Base-by-base conservation (phyloP, 2,329 filamentous ascomycete genomes). In the Tolypocladium tropicale region DNA sequence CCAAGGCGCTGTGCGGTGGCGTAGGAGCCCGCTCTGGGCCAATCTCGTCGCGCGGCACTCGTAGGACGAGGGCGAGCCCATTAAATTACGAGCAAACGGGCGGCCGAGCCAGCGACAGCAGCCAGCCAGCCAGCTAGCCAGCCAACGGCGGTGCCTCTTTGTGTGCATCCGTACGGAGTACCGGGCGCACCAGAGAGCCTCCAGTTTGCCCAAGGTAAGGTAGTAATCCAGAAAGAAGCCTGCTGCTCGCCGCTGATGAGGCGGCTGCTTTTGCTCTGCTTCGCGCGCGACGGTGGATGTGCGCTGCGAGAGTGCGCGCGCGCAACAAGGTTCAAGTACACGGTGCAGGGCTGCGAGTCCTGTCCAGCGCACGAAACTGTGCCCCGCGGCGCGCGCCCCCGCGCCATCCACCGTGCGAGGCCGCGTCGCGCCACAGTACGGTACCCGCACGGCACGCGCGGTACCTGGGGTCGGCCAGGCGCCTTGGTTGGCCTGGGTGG, bases 381-480 rank as follows among this genome's bases (percentile, higher is more conserved):
- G 28, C 46, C 2, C 5, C 2, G 1, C 3, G 16, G 7, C 16
- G n/a, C 2, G 3, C 9, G 7, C 5, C 12, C 6, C 28, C 6
- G 10, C 9, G 18, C 4, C 2, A 10, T 1, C n/a, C n/a, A 14
- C 28, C 3, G 46, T 49, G 46, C 46, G 46, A 32, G 21, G 2
- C 1, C 10, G 1, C 0, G 10, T 7, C 7, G 4, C 3, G 14
- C 10, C 9, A 50, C 46, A 14, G 28, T 50, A 33, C 28, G 46
- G 46, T 32, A 50, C 46, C 46, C 18, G 18, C 28, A 6, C 6
- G 28, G 28, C 46, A 50, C 28, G 46, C 46, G 46, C n/a, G 46
- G 46, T 50, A 30, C 46, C 28, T 50, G 46, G 46, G 46, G 46
- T 50, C 33, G 46, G 46, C 28, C 28, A 50, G 46, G 46, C 33